phyloP scores from a whole-genome alignment of 148 eudicot species.

The Rhododendron vialii region DNA sequence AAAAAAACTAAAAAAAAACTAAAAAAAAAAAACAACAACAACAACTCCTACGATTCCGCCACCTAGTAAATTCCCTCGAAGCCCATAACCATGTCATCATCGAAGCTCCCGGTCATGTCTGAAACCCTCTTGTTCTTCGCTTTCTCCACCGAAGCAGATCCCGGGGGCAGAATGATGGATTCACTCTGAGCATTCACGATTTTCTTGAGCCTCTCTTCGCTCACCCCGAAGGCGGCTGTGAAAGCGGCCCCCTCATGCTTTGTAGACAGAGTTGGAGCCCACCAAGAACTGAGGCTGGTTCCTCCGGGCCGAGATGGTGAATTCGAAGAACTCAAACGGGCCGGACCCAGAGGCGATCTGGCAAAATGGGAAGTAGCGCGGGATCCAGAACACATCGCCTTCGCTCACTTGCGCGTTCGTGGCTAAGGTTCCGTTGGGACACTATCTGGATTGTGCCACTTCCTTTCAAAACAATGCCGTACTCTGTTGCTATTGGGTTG shows the following conservation, averaged over 20 bases:
- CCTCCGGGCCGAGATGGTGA: slow-evolving; percentile 60
- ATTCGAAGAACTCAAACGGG: slow-evolving; percentile 78
- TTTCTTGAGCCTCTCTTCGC: slow-evolving; percentile 32
- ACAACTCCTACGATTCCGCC: background rate
- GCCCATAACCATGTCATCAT: slow-evolving; percentile 31
- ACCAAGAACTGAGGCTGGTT: slow-evolving; percentile 82
- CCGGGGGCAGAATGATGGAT: slow-evolving; percentile 52
- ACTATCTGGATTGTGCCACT: slow-evolving; percentile 71
- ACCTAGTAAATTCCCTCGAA: background rate
- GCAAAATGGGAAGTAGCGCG: slow-evolving; percentile 87
- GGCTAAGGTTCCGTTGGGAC: slow-evolving; percentile 77
- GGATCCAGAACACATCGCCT: slow-evolving; percentile 82
- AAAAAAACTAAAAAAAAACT: too few relatives aligned
- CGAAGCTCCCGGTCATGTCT: slow-evolving; percentile 21
- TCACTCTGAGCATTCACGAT: slow-evolving; percentile 54
- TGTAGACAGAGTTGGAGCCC: slow-evolving; percentile 57
- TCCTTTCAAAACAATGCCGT: slow-evolving; percentile 63
- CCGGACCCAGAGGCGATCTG: slow-evolving; percentile 75
- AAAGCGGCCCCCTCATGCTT: slow-evolving; percentile 59
- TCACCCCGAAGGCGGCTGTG: slow-evolving; percentile 65
- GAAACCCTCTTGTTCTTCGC: background rate
- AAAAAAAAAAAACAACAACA: background rate
- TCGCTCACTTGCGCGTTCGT: slow-evolving; percentile 57
- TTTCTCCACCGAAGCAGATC: slow-evolving; percentile 30
- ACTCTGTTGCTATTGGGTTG: slow-evolving; percentile 73